Conservation (phyloP, 2,329 filamentous ascomycete genomes). For the Clonostachys sp. region DNA sequence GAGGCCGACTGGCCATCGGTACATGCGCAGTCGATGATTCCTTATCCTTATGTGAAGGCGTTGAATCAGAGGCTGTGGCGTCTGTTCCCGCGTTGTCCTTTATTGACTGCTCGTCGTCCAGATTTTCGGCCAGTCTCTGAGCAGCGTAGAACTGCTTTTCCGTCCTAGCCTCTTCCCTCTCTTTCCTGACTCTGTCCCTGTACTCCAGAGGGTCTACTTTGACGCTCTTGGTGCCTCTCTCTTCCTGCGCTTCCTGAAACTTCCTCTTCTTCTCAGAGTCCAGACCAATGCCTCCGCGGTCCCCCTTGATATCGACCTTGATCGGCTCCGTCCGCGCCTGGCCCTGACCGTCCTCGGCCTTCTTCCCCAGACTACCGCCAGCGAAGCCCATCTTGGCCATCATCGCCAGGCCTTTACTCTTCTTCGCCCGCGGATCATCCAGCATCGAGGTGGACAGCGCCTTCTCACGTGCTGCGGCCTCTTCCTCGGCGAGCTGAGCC, state of each 20-base stretch:
- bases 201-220: slow-evolving; percentile 66
- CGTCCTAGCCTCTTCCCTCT: slow-evolving; percentile 62
- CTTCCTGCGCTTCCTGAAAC: slow-evolving; percentile 56
- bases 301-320: slow-evolving; percentile 70
- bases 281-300: slow-evolving; percentile 77
- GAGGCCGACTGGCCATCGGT: slow-evolving; percentile 39
- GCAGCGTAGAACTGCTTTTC: slow-evolving; percentile 72
- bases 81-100: slow-evolving; percentile 2
- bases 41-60: slow-evolving; percentile 5
- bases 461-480: slow-evolving; percentile 65
- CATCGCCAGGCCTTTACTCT: slow-evolving; percentile 89
- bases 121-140: slow-evolving; percentile 75
- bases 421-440: slow-evolving; percentile 45
- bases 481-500: slow-evolving; percentile 73
- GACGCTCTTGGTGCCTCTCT: slow-evolving; percentile 53
- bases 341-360: slow-evolving; percentile 34
- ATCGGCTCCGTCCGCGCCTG: slow-evolving; percentile 62
- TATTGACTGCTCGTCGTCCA: slow-evolving; percentile 52
- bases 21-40: not conserved
- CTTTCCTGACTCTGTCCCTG: slow-evolving; percentile 64
- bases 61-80: slow-evolving; percentile 17
- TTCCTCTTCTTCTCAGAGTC: slow-evolving; percentile 82
- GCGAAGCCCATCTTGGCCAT: slow-evolving; percentile 95
- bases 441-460: slow-evolving; percentile 74
- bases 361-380: slow-evolving; percentile 66